phyloP scores from a whole-genome alignment of 164 flowering plant species.

The Liquidambar formosana region DNA sequence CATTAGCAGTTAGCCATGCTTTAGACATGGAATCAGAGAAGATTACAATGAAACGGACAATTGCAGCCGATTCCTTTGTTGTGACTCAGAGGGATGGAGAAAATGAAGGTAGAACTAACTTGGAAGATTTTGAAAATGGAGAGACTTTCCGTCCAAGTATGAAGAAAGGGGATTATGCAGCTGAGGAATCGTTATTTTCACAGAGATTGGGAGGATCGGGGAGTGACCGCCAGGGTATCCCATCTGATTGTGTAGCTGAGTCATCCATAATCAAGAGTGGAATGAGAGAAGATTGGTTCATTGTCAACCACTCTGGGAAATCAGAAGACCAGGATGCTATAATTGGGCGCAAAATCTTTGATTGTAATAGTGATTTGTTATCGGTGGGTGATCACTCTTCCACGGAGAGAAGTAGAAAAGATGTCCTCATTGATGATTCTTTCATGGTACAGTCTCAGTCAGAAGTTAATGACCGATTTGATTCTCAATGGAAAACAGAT shows the following conservation, averaged over 20 bases:
- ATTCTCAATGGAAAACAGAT: slow-evolving; percentile 41
- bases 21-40: slow-evolving; percentile 32
- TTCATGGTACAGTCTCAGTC: slow-evolving; percentile 50
- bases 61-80: slow-evolving; percentile 45
- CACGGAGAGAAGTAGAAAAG: slow-evolving; percentile 20
- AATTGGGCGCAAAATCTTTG: slow-evolving; percentile 20
- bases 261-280: slow-evolving; percentile 30
- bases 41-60: slow-evolving; percentile 21
- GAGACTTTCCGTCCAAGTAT: slow-evolving; percentile 24
- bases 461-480: slow-evolving; percentile 16
- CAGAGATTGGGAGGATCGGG: slow-evolving; percentile 26
- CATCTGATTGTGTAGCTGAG: slow-evolving; percentile 28
- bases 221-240: slow-evolving; percentile 4
- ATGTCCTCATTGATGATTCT: slow-evolving; percentile 48
- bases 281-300: slow-evolving; percentile 51
- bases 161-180: slow-evolving; percentile 28
- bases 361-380: slow-evolving; percentile 23
- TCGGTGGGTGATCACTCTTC: slow-evolving; percentile 4
- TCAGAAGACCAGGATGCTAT: slow-evolving; percentile 19
- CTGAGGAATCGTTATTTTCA: slow-evolving; percentile 44
- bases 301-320: slow-evolving; percentile 31
- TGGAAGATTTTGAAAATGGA: slow-evolving; percentile 30
- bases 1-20: slow-evolving; percentile 13
- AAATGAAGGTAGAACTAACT: slow-evolving; percentile 19
- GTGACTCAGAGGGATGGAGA: slow-evolving; percentile 28